A percentile compares a stretch with the other conserved stretches of the same genome.
Evolutionary conservation across 2,329 filamentous ascomycete species (phyloP).

Genomic region (Diaporthe sp.): DNA sequence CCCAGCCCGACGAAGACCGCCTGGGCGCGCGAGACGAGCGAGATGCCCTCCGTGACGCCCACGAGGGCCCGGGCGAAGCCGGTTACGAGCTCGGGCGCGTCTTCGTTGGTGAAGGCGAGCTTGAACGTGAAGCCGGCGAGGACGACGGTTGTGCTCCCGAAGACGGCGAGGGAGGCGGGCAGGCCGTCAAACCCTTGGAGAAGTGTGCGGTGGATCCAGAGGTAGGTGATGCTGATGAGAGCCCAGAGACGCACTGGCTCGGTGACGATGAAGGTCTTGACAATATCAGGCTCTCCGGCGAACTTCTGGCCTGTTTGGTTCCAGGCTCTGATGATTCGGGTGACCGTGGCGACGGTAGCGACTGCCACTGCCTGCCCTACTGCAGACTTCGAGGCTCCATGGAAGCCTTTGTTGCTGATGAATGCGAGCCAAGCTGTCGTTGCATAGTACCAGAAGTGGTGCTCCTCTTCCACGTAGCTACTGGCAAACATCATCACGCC

Average conservation of each 20-base stretch:
- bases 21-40: conserved; percentile 62
- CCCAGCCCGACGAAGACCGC: conserved; percentile 63
- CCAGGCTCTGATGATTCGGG: conserved; percentile 82
- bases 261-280: conserved; percentile 75
- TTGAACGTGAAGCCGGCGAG: conserved; percentile 83
- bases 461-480: conserved; percentile 98
- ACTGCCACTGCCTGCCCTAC: conserved; percentile 46
- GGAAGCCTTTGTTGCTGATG: conserved; percentile 61
- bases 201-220: conserved; percentile 65
- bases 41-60: conserved; percentile 55
- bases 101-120: conserved; percentile 85
- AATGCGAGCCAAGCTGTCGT: conserved; percentile 77
- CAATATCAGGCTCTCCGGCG: conserved; percentile 89
- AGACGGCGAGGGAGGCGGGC: conserved; percentile 55
- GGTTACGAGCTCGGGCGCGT: conserved; percentile 84
- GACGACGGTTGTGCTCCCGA: conserved; percentile 57
- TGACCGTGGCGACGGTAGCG: conserved; percentile 67
- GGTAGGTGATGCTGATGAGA: conserved; percentile 78
- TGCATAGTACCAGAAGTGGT: conserved; percentile 98
- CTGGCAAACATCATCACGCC: conserved; percentile 96
- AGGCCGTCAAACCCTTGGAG: conserved; percentile 57
- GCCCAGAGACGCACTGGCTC: conserved; percentile 80
- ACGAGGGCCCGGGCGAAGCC: conserved; percentile 57
- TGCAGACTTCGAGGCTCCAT: conserved; percentile 44
- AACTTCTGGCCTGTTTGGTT: conserved; percentile 98